Base-by-base conservation (phyloP, 2,329 filamentous ascomycete genomes). In the Penicillium capsulatum region DNA sequence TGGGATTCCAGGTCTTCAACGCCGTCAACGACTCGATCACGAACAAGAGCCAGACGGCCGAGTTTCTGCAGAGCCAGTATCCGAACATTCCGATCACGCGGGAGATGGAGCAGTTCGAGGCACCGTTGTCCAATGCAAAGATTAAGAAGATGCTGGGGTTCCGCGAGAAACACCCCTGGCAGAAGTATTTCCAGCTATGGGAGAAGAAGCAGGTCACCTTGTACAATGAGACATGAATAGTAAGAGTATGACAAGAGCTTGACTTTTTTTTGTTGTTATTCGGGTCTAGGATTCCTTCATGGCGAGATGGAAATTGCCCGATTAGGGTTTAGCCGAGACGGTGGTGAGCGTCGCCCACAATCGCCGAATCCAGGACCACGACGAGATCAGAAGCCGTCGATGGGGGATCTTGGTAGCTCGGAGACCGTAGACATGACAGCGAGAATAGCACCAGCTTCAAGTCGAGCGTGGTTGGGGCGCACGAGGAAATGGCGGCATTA, bases 1-100 rank as follows among this genome's bases (percentile, higher is more conserved):
- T 81, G 10, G 78, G 78, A 0, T 82, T 77, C 49, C 76, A 81
- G 50, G 64, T 81, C 0, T 81, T 81, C 59, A 81, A 82, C 52
- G 78, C 77, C 1, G 80, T 76, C 0, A 82, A 81, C 50, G 71
- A 79, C 48, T 74, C 68, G 1, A 80, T 80, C 35, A 81, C 77
- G 0, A 73, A 51, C 33, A 14, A 64, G 3, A 61, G 65, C 20
- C 70, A 71, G 1, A 80, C 76, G 0, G 64, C 64, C 42, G 65
- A 76, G 39, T 76, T 79, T 43, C 50, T 81, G 44, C 63, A 69
- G 50, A 64, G 71, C 50, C 60, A 58, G 9, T 72, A 64, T 40
- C 76, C 76, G 0, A 61, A 70, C 15, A 73, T 69, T 11, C 66
- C 68, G 2, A 67, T 82, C 29, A 75, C 68, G 16, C 63, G 76